These are phyloP conservation scores for Raddia distichophylla DNA, from an alignment of 176 grass and related monocot species.

Conservation along the genomic window DNA sequence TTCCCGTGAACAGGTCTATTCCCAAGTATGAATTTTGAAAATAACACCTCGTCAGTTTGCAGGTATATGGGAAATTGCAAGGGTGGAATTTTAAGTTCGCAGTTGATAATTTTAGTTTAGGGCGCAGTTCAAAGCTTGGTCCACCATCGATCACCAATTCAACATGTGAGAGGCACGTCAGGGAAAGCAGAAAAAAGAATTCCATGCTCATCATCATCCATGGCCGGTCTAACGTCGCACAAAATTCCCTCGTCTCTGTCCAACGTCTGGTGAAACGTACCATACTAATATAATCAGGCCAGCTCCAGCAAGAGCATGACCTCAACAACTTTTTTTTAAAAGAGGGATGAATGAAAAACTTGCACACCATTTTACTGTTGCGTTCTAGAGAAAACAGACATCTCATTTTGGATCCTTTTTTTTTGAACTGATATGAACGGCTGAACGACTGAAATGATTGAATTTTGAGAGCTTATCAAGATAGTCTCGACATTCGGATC, in stretches of 20 bases:
- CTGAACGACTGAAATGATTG: too few relatives aligned
- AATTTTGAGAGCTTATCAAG: too few relatives aligned
- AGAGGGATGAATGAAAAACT: not conserved
- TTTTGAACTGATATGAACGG: too few relatives aligned
- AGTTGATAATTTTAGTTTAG: not conserved
- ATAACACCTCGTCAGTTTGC: not conserved
- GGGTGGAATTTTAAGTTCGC: not conserved
- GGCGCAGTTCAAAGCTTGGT: not conserved
- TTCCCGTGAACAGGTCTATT: too few relatives aligned
- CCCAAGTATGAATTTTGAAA: not conserved
- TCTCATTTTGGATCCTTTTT: too few relatives aligned
- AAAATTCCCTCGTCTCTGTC: not conserved
- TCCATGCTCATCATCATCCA: constrained; percentile 5
- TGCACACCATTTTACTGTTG: not conserved
- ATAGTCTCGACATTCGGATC: too few relatives aligned
- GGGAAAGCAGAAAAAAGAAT: not conserved
- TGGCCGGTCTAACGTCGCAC: constrained; percentile 19
- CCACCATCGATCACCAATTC: constrained; percentile 12
- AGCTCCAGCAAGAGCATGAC: not conserved
- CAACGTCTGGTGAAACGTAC: constrained; percentile 11
- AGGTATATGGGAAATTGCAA: not conserved
- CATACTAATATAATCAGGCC: not conserved
- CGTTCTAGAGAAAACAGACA: constrained; percentile 18
- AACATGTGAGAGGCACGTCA: constrained; percentile 7
- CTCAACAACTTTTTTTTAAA: not conserved